Percentiles rank a stretch among this genome's conserved stretches.
phyloP scores from a whole-genome alignment of 495 filamentous ascomycete genomes.

The Aspergillus saccharolyticus region DNA sequence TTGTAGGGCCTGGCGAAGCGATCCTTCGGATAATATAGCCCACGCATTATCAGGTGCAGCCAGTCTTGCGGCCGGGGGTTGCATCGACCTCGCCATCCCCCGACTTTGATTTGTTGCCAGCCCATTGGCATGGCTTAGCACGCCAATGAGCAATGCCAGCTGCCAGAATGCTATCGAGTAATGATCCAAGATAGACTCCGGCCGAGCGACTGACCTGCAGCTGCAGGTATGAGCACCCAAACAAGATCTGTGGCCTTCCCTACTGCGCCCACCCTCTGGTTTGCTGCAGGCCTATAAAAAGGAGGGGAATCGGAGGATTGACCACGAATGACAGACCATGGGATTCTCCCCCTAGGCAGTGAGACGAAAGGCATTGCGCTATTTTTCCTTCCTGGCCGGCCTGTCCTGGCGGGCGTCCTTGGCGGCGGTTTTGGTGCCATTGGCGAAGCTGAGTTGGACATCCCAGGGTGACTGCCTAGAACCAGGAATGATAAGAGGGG shows the following conservation, averaged over 20 bases:
- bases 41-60: constrained; percentile 8
- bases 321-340: neutral
- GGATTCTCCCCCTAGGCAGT: neutral
- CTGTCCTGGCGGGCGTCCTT: constrained; percentile 11
- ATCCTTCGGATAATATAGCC: constrained; percentile 17
- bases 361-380: constrained; percentile 7
- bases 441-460: neutral
- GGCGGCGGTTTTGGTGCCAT: constrained; percentile 8
- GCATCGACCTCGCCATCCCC: constrained; percentile 13
- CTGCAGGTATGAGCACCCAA: constrained; percentile 4
- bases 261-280: neutral
- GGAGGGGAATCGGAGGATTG: neutral
- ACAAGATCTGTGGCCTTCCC: neutral
- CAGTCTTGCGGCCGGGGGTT: constrained; percentile 14
- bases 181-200: neutral
- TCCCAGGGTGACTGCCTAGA: neutral
- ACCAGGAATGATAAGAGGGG: neutral
- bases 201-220: neutral
- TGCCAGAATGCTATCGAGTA: neutral
- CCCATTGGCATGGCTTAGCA: constrained; percentile 22
- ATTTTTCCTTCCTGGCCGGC: constrained; percentile 9
- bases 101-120: constrained; percentile 24
- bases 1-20: constrained; percentile 4
- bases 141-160: constrained; percentile 6
- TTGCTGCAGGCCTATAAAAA: neutral